Conservation (phyloP, 345 rosid genomes). For the Lumnitzera littorea region DNA sequence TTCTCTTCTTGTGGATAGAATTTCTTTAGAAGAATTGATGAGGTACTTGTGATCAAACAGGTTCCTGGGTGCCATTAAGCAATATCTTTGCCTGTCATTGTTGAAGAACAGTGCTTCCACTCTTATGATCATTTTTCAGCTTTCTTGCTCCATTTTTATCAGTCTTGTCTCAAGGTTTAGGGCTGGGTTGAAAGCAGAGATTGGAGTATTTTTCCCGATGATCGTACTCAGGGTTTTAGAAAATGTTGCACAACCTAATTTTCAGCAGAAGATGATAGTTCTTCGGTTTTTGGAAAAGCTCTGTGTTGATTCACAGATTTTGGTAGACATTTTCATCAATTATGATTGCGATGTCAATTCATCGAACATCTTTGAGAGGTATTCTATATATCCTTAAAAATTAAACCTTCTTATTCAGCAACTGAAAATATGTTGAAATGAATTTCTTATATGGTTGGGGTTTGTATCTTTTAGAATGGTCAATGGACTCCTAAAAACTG, state of each 20-base stretch:
- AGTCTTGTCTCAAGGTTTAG: slow-evolving; percentile 96
- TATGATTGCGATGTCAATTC: slow-evolving; percentile 99
- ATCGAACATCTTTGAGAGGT: slow-evolving; percentile 98
- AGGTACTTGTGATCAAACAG: slow-evolving; percentile 40
- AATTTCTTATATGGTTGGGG: neutral
- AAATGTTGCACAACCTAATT: slow-evolving; percentile 97
- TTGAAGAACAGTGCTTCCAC: slow-evolving; percentile 95
- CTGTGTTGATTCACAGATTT: slow-evolving; percentile 91
- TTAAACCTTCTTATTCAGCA: neutral
- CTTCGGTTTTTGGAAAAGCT: slow-evolving; percentile 96
- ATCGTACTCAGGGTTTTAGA: slow-evolving; percentile 93
- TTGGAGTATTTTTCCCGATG: slow-evolving; percentile 99
- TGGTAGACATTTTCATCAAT: slow-evolving; percentile 95
- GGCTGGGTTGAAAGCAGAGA: slow-evolving; percentile 99
- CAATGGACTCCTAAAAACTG: slow-evolving; percentile 99
- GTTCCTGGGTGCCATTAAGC: slow-evolving; percentile 98
- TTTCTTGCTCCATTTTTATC: slow-evolving; percentile 98
- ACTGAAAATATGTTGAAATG: too few relatives aligned
- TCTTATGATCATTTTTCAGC: slow-evolving; percentile 97
- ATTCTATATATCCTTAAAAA: slow-evolving; percentile 12
- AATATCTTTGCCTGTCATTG: slow-evolving; percentile 85
- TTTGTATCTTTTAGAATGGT: slow-evolving; percentile 65
- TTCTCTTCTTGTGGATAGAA: neutral
- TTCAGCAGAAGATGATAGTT: slow-evolving; percentile 97
- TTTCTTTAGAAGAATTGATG: slow-evolving; percentile 1